A percentile compares a stretch with the other conserved stretches of the same genome.
These are phyloP conservation scores for Ascosphaera acerosa DNA, from an alignment of 2,329 filamentous ascomycete genomes.

Conservation along the genomic window DNA sequence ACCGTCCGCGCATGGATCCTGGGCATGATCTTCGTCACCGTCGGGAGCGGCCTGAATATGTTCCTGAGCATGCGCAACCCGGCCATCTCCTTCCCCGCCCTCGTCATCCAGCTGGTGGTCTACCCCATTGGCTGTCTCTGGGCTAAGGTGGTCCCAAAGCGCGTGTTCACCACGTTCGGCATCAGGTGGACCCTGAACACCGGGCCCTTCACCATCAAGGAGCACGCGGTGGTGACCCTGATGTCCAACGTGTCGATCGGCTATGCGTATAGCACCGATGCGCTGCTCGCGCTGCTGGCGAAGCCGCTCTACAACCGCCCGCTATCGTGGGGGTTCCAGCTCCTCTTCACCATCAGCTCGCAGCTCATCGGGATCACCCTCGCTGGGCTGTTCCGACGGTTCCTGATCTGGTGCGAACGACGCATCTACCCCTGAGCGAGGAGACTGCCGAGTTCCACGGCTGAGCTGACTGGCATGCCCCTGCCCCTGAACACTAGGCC, in stretches of 20 bases:
- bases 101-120: conserved; percentile 31
- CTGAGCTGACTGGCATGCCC: neutral
- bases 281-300: conserved; percentile 8
- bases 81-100: conserved; percentile 29
- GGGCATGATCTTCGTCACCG: conserved; percentile 29
- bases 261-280: conserved; percentile 10
- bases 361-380: conserved; percentile 36
- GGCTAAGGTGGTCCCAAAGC: conserved; percentile 12
- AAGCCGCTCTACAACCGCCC: conserved; percentile 8
- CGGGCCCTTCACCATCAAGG: conserved; percentile 18
- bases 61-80: conserved; percentile 26
- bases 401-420: conserved; percentile 25
- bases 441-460: too few relatives aligned
- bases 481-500: conserved; percentile 7
- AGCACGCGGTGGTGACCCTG: conserved; percentile 15
- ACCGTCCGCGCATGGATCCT: conserved; percentile 36
- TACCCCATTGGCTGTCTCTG: conserved; percentile 22
- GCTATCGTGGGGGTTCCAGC: conserved; percentile 9
- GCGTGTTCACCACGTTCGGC: conserved; percentile 12
- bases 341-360: conserved; percentile 9
- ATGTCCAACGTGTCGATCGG: conserved; percentile 16
- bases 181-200: conserved; percentile 13
- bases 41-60: conserved; percentile 33
- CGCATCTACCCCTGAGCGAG: neutral
- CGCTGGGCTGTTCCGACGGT: conserved; percentile 36